Base-by-base conservation (phyloP, 768 basidiomycete genomes). In the Fibroporia radiculosa region DNA sequence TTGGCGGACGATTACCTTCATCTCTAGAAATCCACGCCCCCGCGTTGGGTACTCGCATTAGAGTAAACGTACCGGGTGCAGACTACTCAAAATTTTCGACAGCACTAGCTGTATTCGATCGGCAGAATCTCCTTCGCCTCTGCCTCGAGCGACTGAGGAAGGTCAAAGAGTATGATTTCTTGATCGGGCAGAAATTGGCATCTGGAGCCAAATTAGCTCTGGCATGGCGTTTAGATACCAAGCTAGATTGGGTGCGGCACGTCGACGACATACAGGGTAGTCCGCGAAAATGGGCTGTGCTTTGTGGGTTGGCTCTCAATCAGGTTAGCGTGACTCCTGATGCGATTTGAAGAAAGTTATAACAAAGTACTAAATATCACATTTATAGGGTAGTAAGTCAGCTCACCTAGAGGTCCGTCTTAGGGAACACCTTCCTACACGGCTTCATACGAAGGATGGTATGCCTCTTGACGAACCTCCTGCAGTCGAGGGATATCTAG, bases 211-310 rank as follows among this genome's bases (percentile, higher is more conserved):
- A 65, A 6, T 64, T 93, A 28, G 75, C 82, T 57, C 69, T 96
- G 29, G 86, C 80, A 33, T 97, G 93, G 93, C 73, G 85, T 29
- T 58, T 72, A 23, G 78, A 72, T 18, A 78, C 80, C 2, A 75
- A 77, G 48, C 60, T 97, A 37, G 93, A 97, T 56, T 97, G 93
- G 93, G 68, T 93, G 22, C 84, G 84, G 74, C 70, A 81, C 28
- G 72, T 80, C n/a, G 67, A 73, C 20, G 83, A 86, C 52, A 67
- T 83, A 0, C 68, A 76, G 26, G 85, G 80, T 8, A 67, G 73
- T 40, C 52, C 62, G 18, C 71, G 92, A 36, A 70, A 73, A 20
- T 92, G 86, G 84, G 73, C 75, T 1, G 77, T 90, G 2, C 61
- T 95, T 8, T 84, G 76, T 49, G 91, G 90, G 25, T 52, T 93